Evolutionary conservation across 2,329 filamentous ascomycete species (phyloP).

Genomic region (Diplodia seriata): DNA sequence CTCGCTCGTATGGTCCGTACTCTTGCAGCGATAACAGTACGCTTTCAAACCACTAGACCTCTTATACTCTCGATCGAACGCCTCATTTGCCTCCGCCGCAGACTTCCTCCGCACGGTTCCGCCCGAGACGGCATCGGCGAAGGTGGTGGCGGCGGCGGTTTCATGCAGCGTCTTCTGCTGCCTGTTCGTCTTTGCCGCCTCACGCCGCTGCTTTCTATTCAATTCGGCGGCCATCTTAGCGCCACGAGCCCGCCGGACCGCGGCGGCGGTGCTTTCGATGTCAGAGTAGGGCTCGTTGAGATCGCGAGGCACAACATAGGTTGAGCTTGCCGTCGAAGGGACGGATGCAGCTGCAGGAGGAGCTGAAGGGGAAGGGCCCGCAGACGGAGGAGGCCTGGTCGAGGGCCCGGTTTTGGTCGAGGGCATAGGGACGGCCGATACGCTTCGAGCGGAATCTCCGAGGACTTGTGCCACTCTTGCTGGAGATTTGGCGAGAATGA

Average conservation of each 20-base stretch:
- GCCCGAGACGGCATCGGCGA: not conserved
- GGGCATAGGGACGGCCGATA: not conserved
- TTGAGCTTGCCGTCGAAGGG: not conserved
- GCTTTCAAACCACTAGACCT: not conserved
- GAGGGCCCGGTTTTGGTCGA: not conserved
- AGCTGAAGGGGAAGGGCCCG: not conserved
- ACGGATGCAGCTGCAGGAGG: not conserved
- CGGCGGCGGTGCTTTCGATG: not conserved
- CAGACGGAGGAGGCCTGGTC: not conserved
- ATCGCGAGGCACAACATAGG: not conserved
- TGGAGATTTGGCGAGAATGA: not conserved
- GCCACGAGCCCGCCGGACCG: not conserved
- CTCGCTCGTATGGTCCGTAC: not conserved
- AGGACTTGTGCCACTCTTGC: not conserved
- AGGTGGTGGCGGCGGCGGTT: too few relatives aligned
- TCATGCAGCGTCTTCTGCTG: not conserved
- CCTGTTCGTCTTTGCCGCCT: not conserved
- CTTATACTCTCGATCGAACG: not conserved
- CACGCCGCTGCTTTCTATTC: not conserved
- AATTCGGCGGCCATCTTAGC: not conserved
- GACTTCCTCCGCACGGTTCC: not conserved
- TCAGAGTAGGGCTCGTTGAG: not conserved
- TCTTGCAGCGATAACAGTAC: conserved; percentile 3
- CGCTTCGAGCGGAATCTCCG: not conserved
- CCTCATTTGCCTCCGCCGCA: conserved; percentile 2